Evolutionary conservation across 345 rosid species (phyloP), one percentile per base, ranked within the genome.

Genomic region (Combretum micranthum): DNA sequence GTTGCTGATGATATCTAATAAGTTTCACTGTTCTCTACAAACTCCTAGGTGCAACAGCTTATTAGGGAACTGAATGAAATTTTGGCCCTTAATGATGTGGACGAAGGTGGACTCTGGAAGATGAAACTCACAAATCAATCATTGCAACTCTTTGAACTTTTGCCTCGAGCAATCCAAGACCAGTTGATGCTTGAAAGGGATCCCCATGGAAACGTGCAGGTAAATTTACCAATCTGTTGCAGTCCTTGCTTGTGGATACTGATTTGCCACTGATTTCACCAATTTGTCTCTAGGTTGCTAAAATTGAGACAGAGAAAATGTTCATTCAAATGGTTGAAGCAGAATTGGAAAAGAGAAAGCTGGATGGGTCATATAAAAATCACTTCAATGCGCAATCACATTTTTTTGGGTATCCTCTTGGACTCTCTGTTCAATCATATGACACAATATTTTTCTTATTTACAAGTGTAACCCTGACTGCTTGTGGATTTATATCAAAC

Each of bases 121-220:
- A 80, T 76, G 72, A 93, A 87, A 57, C 97, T 93, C 64, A 67
- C 72, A 44, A 22, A 53, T 11, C 84, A 49, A 60, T 45, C 39
- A 77, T 72, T 46, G 15, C 53, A 17, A 18, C 26, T 22, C 2
- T 13, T 21, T 26, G 10, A 18, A 42, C 72, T 89, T 57, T 32
- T 12, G 51, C 50, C 15, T 16, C 15, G 53, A 59, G 83, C 90
- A 64, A 93, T 89, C 71, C 96, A 82, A 65, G 95, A 93, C 74
- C 99, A 93, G 63, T 62, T 93, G 70, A 72, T 93, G 83, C 96
- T 93, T 67, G 99, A 93, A 75, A 83, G 99, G 76, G 99, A 93
- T 77, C 99, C 97, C 32, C 99, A 93, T 75, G 99, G 99, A 71
- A 93, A 93, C 68, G 99, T 93, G 61, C 99, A 93, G 97, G 99